Base-by-base conservation (phyloP, 2,329 filamentous ascomycete genomes). In the Calonectria ilicicola region DNA sequence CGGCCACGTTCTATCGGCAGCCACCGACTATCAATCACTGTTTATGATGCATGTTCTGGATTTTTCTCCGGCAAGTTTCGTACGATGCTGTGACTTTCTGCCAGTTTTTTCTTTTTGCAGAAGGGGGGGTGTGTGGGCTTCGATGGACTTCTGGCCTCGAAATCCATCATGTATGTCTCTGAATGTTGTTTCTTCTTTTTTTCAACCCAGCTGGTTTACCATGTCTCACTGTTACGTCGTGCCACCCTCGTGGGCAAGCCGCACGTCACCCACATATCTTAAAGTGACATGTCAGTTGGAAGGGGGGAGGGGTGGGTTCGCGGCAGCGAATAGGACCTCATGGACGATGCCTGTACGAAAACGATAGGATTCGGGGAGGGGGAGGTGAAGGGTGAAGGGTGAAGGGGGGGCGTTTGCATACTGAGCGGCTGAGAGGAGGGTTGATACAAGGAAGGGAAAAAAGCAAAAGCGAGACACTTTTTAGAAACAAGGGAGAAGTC, bases 221-320 rank as follows among this genome's bases (percentile, higher is more conserved):
- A 26, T 47, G 51, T 58, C 42, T 69, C 58, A 32, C 6, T 60
- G 51, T 32, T 23, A 56, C 40, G n/a, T 67, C 51, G 66, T 63
- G 53, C 29, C 23, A 23, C 56, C 66, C 56, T 49, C 66, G 42
- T 64, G 66, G 56, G 32, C 56, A 42, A 58, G 66, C 29, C 29
- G 56, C 66, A 69, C 44, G 66, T 69, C 44, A 69, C 35, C 15
- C 29, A 53, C 42, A 23, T 69, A 56, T 49, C 66, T 69, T 53
- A 19, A 69, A 35, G 32, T 35, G 66, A 64, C 66, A 63, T 32
- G 44, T 69, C 56, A 69, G 32, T 53, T 42, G 9, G 1, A 10
- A 35, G 35, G n/a, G 47, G 47, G 44, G 29, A 10, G 19, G 21
- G 17, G 15, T n/a, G 23, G 58, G 58, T 35, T 17, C 7, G 21